These are phyloP conservation scores for Penicillium expansum DNA, from an alignment of 2,329 filamentous ascomycete species.

Conservation along the genomic window DNA sequence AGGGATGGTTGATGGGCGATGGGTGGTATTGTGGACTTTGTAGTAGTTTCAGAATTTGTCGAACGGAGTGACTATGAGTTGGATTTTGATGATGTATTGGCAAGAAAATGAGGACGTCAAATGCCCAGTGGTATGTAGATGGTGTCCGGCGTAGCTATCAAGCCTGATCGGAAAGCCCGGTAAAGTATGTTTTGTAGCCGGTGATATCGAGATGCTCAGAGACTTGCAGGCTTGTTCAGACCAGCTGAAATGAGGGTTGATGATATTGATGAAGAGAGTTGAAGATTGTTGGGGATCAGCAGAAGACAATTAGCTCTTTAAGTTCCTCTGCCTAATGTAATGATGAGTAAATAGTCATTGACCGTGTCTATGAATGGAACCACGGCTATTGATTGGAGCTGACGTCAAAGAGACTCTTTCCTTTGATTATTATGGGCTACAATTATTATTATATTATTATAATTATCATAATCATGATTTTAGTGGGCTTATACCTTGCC, in stretches of 20 bases:
- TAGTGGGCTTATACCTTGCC: neutral
- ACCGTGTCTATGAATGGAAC: slow-evolving; percentile 1
- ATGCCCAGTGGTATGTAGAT: neutral
- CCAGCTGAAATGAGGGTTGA: slow-evolving; percentile 20
- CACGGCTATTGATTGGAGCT: slow-evolving; percentile 10
- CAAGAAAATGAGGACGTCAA: neutral
- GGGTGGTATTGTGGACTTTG: neutral
- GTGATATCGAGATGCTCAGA: neutral
- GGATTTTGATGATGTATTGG: neutral
- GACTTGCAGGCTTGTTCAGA: slow-evolving; percentile 12
- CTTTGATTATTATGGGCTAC: neutral
- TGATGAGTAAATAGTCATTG: slow-evolving; percentile 19
- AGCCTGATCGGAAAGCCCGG: neutral
- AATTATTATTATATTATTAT: neutral
- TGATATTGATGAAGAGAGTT: neutral
- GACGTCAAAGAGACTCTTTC: slow-evolving; percentile 3
- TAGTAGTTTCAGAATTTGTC: neutral
- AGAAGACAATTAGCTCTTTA: neutral
- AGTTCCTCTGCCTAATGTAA: slow-evolving; percentile 6
- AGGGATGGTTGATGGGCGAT: neutral
- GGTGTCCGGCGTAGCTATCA: neutral
- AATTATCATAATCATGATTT: neutral
- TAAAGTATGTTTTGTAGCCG: neutral
- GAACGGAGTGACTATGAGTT: neutral
- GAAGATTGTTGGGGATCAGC: neutral